Evolutionary conservation across 2,329 filamentous ascomycete genomes (phyloP), one percentile per base, ranked within the genome.

Genomic region (Monosporascus sp.): DNA sequence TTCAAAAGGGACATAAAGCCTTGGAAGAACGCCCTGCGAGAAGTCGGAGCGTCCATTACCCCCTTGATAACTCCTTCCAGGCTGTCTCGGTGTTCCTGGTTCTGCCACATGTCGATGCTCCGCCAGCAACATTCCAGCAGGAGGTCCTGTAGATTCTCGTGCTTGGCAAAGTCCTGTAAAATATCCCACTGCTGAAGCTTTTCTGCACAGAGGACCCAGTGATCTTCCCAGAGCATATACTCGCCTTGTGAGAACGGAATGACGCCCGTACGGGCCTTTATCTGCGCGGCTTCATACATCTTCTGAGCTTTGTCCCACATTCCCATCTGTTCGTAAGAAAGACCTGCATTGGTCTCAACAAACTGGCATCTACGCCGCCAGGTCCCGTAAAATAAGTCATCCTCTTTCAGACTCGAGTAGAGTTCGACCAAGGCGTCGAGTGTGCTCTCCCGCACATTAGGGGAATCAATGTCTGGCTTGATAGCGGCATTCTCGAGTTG

Each of bases 111-210:
- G 57, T 99, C 95, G 52, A 92, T 89, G 62, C 92, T 90, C 57
- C 94, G 86, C 94, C 94, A 99, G 17, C 90, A 92, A 55, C 94
- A 91, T 71, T 99, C 94, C 14, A 99, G 77, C 37, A 97, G 84
- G 49, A 99, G 82, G 67, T 99, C 94, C 66, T 97, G 96, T 72
- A 97, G 88, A 66, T 99, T 99, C 68, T 99, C 95, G 64, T 99
- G 94, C 72, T 99, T 99, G 4, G 94, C 92, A 65, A 97, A 97
- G 63, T 99, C 95, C 57, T 91, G 90, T 37, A 99, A 72, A 52
- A 99, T 93, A 63, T 99, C 94, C 94, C 94, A 99, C 67, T 99
- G 95, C 69, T 99, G 95, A 46, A 99, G 79, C 73, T 99, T 99
- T 72, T 97, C 91, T 0, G 93, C 94, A 69, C 94, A 99, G 48